Conservation (phyloP, 2,329 filamentous ascomycete genomes). For the Botryotinia globosa region DNA sequence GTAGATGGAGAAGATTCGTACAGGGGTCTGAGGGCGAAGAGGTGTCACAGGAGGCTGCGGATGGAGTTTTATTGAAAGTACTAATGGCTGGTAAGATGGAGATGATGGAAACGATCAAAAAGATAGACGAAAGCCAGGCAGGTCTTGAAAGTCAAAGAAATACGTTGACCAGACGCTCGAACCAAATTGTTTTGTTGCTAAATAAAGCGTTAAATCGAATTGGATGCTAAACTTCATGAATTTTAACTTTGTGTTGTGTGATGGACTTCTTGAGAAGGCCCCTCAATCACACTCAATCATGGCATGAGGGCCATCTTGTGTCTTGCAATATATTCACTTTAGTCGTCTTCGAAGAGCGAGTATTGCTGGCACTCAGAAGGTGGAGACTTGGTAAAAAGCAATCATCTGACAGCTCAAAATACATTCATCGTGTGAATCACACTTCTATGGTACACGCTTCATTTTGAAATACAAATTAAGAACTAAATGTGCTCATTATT, state of each 20-base stretch:
- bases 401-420: slow-evolving; percentile 11
- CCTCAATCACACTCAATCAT: not conserved
- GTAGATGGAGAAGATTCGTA: slow-evolving; percentile 49
- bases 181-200: slow-evolving; percentile 29
- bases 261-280: not conserved
- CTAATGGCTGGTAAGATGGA: slow-evolving; percentile 23
- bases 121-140: slow-evolving; percentile 21
- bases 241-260: not conserved
- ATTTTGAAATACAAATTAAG: slow-evolving; percentile 21
- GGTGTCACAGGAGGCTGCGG: slow-evolving; percentile 43
- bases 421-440: slow-evolving; percentile 5
- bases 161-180: slow-evolving; percentile 29
- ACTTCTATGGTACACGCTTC: slow-evolving; percentile 21
- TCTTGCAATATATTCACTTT: not conserved
- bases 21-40: slow-evolving; percentile 46
- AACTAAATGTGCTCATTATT: slow-evolving; percentile 18
- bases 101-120: slow-evolving; percentile 21
- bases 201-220: slow-evolving; percentile 24
- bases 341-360: not conserved
- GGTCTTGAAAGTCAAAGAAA: slow-evolving; percentile 27
- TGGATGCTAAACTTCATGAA: slow-evolving; percentile 14
- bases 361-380: not conserved
- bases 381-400: not conserved
- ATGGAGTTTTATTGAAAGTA: slow-evolving; percentile 40
- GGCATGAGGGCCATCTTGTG: not conserved